A percentile compares a stretch with the other conserved stretches of the same genome.
phyloP scores from a whole-genome alignment of 495 filamentous ascomycete genomes.

The Hypomontagnella monticulosa region DNA sequence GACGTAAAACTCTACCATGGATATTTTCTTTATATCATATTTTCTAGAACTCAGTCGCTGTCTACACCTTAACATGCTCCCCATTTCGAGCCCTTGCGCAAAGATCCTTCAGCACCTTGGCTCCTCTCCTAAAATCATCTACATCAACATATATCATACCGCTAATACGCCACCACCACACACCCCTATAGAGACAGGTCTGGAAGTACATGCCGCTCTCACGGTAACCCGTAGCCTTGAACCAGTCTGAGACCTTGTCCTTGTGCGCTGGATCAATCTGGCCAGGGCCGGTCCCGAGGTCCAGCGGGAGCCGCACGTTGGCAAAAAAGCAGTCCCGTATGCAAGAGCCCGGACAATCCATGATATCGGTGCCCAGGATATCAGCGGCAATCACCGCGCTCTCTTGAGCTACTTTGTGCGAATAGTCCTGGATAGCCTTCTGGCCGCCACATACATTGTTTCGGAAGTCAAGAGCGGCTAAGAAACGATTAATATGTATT shows the following conservation, averaged over 20 bases:
- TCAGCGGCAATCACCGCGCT: conserved; percentile 65
- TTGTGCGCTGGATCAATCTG: conserved; percentile 28
- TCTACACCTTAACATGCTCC: conserved; percentile 44
- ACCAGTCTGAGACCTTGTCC: conserved; percentile 24
- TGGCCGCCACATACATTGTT: conserved; percentile 75
- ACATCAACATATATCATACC: conserved; percentile 76
- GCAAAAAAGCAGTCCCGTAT: conserved; percentile 59
- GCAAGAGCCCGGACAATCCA: conserved; percentile 59
- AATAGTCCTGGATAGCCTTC: conserved; percentile 68
- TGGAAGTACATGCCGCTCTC: conserved; percentile 42
- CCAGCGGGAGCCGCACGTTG: conserved; percentile 75
- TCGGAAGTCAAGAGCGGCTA: conserved; percentile 72
- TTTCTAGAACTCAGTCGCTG: not conserved
- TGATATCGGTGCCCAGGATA: conserved; percentile 72
- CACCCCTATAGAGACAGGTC: conserved; percentile 63
- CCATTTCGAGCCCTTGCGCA: conserved; percentile 63
- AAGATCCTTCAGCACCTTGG: conserved; percentile 61
- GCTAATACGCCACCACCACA: conserved; percentile 72
- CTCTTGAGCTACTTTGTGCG: conserved; percentile 60
- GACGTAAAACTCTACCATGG: too few species aligned
- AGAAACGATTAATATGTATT: conserved; percentile 25
- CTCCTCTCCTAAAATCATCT: conserved; percentile 73
- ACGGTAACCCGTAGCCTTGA: conserved; percentile 23
- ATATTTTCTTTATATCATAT: too few species aligned
- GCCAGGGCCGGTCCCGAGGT: conserved; percentile 37